Evolutionary conservation across 176 grass and related monocot species (phyloP).

Genomic region (Alloteropsis semialata): DNA sequence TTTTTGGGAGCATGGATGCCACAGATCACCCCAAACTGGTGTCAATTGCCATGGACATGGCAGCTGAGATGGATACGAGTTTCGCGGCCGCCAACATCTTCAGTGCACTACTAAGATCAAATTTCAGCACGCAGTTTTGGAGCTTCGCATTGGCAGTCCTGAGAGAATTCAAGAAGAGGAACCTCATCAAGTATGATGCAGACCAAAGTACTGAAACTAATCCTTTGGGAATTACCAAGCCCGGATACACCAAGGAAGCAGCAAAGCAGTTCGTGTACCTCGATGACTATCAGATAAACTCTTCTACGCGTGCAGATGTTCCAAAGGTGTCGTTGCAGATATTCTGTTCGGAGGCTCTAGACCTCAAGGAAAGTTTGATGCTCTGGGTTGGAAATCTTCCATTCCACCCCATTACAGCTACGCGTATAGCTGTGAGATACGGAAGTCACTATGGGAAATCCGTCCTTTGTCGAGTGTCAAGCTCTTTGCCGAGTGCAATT

Average conservation of each 20-base stretch:
- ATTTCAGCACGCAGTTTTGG: background rate
- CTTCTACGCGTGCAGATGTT: background rate
- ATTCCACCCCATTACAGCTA: background rate
- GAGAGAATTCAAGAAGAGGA: background rate
- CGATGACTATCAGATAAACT: background rate
- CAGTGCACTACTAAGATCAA: background rate
- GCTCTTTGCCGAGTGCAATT: no score
- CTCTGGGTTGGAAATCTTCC: background rate
- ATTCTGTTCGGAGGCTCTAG: background rate
- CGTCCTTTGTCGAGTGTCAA: no score
- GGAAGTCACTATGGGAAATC: no score
- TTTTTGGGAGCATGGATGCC: background rate
- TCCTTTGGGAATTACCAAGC: background rate
- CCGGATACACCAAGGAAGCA: background rate
- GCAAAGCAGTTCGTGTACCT: background rate
- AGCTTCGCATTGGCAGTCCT: background rate
- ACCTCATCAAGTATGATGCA: background rate
- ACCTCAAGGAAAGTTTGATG: constrained; percentile 14
- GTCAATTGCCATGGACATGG: background rate
- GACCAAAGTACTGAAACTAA: no score
- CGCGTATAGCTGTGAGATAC: no score
- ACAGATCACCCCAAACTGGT: background rate
- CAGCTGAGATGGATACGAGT: background rate
- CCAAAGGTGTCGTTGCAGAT: background rate
- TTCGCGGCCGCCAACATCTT: background rate